Conservation (phyloP, 164 flowering plant genomes). For the Aristolochia contorta region DNA sequence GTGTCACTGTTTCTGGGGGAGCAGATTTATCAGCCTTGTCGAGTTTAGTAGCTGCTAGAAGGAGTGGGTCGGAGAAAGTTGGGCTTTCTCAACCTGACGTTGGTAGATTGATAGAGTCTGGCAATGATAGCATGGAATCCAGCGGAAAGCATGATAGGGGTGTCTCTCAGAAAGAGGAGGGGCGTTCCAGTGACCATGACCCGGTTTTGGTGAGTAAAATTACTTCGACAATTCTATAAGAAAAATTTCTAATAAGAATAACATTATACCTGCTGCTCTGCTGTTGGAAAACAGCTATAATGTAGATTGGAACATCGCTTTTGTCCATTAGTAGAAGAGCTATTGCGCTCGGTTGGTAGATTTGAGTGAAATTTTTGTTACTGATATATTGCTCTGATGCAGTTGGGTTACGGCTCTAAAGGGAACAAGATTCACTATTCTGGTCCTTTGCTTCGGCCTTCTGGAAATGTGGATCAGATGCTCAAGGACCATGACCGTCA, state of each 20-base stretch:
- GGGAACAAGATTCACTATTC: conserved; percentile 90
- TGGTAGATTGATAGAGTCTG: conserved; percentile 59
- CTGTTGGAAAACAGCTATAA: too few species aligned
- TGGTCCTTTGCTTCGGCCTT: conserved; percentile 72
- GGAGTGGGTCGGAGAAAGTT: conserved; percentile 44
- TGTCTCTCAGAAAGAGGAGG: conserved; percentile 47
- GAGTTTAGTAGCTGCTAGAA: conserved; percentile 55
- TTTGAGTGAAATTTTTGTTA: too few species aligned
- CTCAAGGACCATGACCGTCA: conserved; percentile 92
- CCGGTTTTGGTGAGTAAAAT: conserved; percentile 57
- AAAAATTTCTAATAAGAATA: too few species aligned
- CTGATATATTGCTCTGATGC: conserved; percentile 5
- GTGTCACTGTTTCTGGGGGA: conserved; percentile 52
- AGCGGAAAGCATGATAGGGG: conserved; percentile 34
- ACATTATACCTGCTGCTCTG: too few species aligned
- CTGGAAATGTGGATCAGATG: conserved; percentile 85
- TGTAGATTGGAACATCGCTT: too few species aligned
- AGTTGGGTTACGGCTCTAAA: conserved; percentile 82
- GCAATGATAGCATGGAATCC: conserved; percentile 49
- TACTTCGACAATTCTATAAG: background rate
- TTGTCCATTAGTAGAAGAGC: too few species aligned
- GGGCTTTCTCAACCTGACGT: conserved; percentile 42
- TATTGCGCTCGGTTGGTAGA: too few species aligned
- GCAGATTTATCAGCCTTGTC: conserved; percentile 54
- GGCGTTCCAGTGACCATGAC: conserved; percentile 42